phyloP scores from a whole-genome alignment of 148 eudicot genomes.

The Arctostaphylos glauca region DNA sequence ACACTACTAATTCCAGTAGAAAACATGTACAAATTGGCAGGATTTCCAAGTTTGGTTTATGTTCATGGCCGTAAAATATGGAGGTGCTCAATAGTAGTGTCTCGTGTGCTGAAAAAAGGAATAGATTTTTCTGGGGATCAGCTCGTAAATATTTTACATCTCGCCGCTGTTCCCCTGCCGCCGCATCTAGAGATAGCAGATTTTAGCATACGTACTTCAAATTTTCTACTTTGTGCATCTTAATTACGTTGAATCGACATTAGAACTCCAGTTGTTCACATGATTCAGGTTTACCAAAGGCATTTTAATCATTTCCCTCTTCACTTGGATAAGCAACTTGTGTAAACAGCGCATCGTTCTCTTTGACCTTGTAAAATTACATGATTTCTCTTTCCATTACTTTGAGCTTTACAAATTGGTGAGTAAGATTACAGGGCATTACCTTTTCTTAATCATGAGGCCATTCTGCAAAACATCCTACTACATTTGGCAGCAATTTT shows the following conservation, averaged over 20 bases:
- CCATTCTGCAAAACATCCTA: neutral
- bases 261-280: neutral
- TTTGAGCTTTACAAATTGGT: neutral
- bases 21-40: neutral
- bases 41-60: neutral
- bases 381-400: neutral
- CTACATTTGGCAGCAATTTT: neutral
- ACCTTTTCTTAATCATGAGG: neutral
- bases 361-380: neutral
- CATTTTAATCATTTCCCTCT: neutral
- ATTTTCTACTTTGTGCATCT: neutral
- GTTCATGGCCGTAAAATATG: neutral
- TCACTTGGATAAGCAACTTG: neutral
- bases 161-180: neutral
- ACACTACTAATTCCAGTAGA: neutral
- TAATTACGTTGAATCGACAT: neutral
- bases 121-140: neutral
- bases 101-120: neutral
- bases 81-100: neutral
- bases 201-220: neutral
- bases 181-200: neutral
- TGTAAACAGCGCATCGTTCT: neutral
- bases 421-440: neutral
- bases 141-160: neutral
- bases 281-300: neutral